phyloP scores from a whole-genome alignment of 2,329 filamentous ascomycete species.

The Neodidymelliopsis sp. region DNA sequence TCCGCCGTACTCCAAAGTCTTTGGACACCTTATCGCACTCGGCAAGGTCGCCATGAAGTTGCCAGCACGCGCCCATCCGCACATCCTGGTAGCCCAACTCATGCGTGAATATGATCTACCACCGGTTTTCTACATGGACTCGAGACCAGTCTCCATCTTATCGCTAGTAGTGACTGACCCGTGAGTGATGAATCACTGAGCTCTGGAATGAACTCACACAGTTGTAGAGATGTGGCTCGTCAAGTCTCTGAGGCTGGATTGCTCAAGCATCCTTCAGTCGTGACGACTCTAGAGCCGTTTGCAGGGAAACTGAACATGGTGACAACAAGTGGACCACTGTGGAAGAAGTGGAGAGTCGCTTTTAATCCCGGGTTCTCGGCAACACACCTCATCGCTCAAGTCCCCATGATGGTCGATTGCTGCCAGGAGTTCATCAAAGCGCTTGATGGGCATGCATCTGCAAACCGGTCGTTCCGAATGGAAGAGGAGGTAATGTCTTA shows the following conservation, averaged over 20 bases:
- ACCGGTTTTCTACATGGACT: constrained; percentile 51
- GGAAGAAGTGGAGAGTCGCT: constrained; percentile 54
- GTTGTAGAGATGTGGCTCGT: not conserved
- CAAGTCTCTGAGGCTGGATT: not conserved
- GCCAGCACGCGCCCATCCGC: constrained; percentile 47
- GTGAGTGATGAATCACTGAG: not conserved
- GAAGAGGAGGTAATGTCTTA: constrained; percentile 49
- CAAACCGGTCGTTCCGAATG: constrained; percentile 49
- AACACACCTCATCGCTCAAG: constrained; percentile 50
- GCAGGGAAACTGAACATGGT: constrained; percentile 50
- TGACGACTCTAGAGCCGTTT: constrained; percentile 38
- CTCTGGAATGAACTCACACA: not conserved
- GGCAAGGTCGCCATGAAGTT: constrained; percentile 42
- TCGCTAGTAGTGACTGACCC: not conserved
- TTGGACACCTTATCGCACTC: constrained; percentile 47
- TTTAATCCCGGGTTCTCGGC: constrained; percentile 55
- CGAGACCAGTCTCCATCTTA: constrained; percentile 17
- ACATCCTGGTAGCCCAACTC: constrained; percentile 22
- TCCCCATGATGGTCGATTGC: constrained; percentile 48
- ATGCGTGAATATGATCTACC: constrained; percentile 44
- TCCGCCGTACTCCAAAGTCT: constrained; percentile 46
- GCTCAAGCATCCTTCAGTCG: not conserved
- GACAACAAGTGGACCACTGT: constrained; percentile 46
- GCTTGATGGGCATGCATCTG: constrained; percentile 46
- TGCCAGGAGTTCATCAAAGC: constrained; percentile 42